These are phyloP conservation scores for Streptanthus diversifolius DNA, from an alignment of 345 rosid species.

Conservation along the genomic window DNA sequence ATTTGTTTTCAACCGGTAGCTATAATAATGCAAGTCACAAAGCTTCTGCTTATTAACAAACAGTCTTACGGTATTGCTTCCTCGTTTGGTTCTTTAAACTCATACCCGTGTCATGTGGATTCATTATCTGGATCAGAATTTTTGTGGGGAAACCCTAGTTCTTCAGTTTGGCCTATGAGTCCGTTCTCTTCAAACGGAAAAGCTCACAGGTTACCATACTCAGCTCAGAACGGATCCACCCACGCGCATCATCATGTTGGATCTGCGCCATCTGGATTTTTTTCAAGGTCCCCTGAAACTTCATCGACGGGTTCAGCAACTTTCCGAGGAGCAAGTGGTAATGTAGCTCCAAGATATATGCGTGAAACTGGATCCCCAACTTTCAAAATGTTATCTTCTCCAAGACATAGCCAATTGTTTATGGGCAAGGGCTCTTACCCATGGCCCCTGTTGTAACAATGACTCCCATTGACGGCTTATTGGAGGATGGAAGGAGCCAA, in stretches of 20 bases:
- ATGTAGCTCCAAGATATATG: conserved; percentile 43
- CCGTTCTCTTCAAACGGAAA: conserved; percentile 46
- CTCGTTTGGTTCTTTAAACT: conserved; percentile 42
- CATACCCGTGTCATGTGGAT: conserved; percentile 12
- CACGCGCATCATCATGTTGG: conserved; percentile 65
- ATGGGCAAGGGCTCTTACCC: conserved; percentile 49
- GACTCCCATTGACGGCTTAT: conserved; percentile 43
- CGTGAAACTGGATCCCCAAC: conserved; percentile 48
- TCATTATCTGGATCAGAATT: conserved; percentile 32
- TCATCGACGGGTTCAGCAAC: conserved; percentile 56
- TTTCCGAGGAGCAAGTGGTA: conserved; percentile 40
- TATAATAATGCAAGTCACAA: conserved; percentile 38
- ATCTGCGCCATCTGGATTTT: conserved; percentile 83
- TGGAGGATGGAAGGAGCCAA: conserved; percentile 55
- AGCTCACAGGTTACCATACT: conserved; percentile 47
- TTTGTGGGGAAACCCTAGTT: conserved; percentile 37
- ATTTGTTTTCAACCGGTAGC: conserved; percentile 35
- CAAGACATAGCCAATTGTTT: conserved; percentile 54
- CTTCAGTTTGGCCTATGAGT: conserved; percentile 63
- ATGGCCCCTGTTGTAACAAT: conserved; percentile 35
- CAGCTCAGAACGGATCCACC: conserved; percentile 37
- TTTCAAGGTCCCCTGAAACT: conserved; percentile 60
- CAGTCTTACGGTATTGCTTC: conserved; percentile 47
- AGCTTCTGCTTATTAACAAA: conserved; percentile 41
- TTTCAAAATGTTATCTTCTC: conserved; percentile 60